Evolutionary conservation across 352 stramenopile species (phyloP).

Genomic region (Phytophthora kernoviae): DNA sequence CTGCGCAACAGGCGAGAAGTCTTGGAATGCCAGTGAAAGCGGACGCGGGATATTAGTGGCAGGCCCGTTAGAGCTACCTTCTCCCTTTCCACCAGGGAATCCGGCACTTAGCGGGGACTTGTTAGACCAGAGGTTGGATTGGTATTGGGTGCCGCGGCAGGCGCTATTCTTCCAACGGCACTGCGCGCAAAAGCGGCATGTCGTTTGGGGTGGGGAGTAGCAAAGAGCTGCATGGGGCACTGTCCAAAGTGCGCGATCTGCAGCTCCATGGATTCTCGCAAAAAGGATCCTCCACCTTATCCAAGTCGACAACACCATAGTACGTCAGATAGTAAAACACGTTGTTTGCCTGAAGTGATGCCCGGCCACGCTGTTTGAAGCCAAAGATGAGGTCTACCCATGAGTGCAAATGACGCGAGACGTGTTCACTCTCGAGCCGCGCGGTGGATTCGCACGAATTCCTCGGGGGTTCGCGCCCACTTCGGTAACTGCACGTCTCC

Average conservation of each 20-base stretch:
- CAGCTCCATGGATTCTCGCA: constrained; percentile 94
- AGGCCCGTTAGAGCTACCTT: constrained; percentile 4
- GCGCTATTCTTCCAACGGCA: constrained; percentile 21
- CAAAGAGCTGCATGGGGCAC: constrained; percentile 96
- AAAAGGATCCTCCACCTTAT: constrained; percentile 95
- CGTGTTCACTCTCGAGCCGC: constrained; percentile 98
- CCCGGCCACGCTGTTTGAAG: constrained; percentile 96
- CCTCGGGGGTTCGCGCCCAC: constrained; percentile 95
- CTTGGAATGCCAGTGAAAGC: constrained; percentile 69
- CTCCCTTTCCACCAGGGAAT: constrained; percentile 8
- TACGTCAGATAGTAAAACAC: constrained; percentile 96
- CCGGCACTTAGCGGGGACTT: constrained; percentile 15
- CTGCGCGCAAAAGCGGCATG: constrained; percentile 36
- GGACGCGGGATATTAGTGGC: constrained; percentile 47
- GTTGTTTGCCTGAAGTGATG: constrained; percentile 95
- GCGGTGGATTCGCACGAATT: constrained; percentile 97
- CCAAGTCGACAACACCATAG: constrained; percentile 96
- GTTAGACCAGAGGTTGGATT: constrained; percentile 19
- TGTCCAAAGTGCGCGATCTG: constrained; percentile 99
- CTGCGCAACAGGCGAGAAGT: constrained; percentile 54
- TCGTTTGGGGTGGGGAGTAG: constrained; percentile 71
- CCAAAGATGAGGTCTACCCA: constrained; percentile 99
- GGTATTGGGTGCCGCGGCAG: constrained; percentile 2
- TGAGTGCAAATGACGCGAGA: constrained; percentile 96
- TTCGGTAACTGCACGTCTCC: constrained; percentile 96